Evolutionary conservation across 2,329 filamentous ascomycete genomes (phyloP), one percentile per base, ranked within the genome.

Genomic region (Colletotrichum aenigma): DNA sequence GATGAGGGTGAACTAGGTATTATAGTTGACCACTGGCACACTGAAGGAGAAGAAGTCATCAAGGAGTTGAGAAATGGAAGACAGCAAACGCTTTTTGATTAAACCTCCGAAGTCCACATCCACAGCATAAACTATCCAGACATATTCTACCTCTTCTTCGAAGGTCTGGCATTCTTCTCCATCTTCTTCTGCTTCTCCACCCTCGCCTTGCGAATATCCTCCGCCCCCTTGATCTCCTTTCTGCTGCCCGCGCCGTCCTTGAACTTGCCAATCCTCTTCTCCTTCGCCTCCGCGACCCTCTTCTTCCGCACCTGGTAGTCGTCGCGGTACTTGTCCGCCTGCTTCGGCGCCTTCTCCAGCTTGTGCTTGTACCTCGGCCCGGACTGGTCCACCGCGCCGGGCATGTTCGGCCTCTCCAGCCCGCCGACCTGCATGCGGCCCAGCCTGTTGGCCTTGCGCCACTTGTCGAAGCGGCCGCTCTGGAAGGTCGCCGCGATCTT

Each of bases 401-500:
- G 43, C 43, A 76, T 73, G 69, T 80, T 76, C 78, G 86, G 84
- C 79, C 86, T 89, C 85, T 98, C 97, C 60, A 90, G 84, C 85
- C 98, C 96, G 78, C 97, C 97, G 38, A 96, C 94, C 58, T 93
- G 91, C 82, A 98, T 85, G 21, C 93, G 91, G 72, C 93, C 92
- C 62, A 98, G 88, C 78, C 95, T 94, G 87, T 98, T 95, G 24
- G 94, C 92, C 83, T 94, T 95, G 84, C 93, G 94, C 97, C 97
- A 99, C 78, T 91, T 92, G 83, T 98, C 96, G 87, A 98, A 99
- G 61, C 96, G 93, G 43, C 97, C 97, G 84, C 94, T 96, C 82
- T 96, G 93, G 91, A 99, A 98, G 76, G 91, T 94, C 61, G 97
- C 96, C 2, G 97, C 95, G 80, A 99, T 98, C 88, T 98, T 98